phyloP scores from a whole-genome alignment of 257 asterid species.

The Jaltomata sinuosa region DNA sequence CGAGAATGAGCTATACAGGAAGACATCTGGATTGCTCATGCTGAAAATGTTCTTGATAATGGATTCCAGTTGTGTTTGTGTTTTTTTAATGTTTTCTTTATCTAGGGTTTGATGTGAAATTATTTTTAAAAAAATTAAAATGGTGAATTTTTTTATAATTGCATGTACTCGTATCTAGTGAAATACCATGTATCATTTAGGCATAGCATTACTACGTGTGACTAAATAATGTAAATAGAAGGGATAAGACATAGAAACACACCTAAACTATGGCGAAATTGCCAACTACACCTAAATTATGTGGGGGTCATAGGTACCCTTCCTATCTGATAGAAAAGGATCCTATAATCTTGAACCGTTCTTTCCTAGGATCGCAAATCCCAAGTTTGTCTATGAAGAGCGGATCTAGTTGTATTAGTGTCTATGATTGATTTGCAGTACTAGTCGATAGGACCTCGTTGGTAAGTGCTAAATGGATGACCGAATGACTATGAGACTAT shows the following conservation, averaged over 20 bases:
- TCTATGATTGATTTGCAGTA: not conserved
- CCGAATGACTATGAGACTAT: not conserved
- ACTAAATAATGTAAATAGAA: not conserved
- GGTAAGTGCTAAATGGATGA: not conserved
- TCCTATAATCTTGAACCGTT: not conserved
- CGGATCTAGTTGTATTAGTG: not conserved
- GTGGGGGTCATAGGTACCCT: too few species aligned
- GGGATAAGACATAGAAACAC: too few species aligned
- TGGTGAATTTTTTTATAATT: not conserved
- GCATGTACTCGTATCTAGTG: not conserved
- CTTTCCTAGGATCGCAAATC: not conserved
- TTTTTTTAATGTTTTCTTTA: not conserved
- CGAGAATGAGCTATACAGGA: not conserved
- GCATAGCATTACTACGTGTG: not conserved
- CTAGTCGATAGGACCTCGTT: not conserved
- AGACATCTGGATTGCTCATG: not conserved
- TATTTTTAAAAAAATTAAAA: not conserved
- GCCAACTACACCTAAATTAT: too few species aligned
- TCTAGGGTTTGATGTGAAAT: not conserved
- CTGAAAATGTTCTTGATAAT: not conserved
- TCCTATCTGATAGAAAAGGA: not conserved
- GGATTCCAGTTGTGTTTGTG: not conserved
- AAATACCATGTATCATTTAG: not conserved
- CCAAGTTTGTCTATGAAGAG: not conserved
- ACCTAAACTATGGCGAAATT: too few species aligned